These are phyloP conservation scores for Chenopodium suecicum DNA, from an alignment of 148 eudicot species.

Conservation along the genomic window DNA sequence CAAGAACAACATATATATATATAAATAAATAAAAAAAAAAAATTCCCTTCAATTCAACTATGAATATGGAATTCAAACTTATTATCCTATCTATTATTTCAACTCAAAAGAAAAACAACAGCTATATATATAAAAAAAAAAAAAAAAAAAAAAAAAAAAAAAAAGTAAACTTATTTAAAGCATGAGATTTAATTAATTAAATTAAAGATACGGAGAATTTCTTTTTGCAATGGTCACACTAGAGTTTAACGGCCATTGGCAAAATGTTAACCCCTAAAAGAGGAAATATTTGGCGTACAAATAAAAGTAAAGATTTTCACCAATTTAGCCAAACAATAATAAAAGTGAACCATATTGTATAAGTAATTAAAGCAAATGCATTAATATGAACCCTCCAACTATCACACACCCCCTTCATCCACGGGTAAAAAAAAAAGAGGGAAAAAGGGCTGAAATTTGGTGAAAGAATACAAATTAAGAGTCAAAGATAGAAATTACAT, in stretches of 20 bases:
- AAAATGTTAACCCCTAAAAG: background rate
- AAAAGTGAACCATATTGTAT: constrained; percentile 22
- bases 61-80: background rate
- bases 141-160: too few species aligned
- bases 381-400: constrained; percentile 11
- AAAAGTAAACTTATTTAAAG: too few species aligned
- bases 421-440: background rate
- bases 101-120: too few species aligned
- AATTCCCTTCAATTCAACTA: too few species aligned
- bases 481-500: constrained; percentile 23
- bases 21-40: too few species aligned
- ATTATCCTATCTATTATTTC: too few species aligned
- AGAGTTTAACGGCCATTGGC: background rate
- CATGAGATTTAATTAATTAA: too few species aligned
- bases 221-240: background rate
- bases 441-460: background rate
- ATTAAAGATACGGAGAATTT: too few species aligned
- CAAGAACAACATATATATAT: too few species aligned
- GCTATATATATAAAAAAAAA: too few species aligned
- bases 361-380: background rate
- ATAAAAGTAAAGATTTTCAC: background rate
- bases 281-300: constrained; percentile 4
- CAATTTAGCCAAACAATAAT: constrained; percentile 21
- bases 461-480: constrained; percentile 20
- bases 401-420: background rate